Percentiles rank a stretch among this genome's conserved stretches.
phyloP scores from a whole-genome alignment of 345 rosid genomes.

The Lepidium sativum region DNA sequence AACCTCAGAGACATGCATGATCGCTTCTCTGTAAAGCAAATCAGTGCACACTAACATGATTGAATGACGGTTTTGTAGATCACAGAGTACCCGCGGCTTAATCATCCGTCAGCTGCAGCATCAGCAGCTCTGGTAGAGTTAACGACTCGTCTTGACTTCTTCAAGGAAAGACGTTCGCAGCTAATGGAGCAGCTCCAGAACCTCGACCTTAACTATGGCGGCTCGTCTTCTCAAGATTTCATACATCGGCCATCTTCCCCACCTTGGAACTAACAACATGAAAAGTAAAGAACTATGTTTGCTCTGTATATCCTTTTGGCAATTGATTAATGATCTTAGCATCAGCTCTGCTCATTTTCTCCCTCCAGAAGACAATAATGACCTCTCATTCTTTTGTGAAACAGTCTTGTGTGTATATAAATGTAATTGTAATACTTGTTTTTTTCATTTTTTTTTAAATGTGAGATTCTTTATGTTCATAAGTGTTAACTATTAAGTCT shows the following conservation, averaged over 20 bases:
- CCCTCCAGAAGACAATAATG: constrained; percentile 4
- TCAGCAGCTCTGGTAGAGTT: constrained; percentile 89
- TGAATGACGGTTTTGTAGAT: constrained; percentile 36
- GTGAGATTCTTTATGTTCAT: constrained; percentile 13
- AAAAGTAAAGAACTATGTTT: background rate
- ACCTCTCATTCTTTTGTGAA: constrained; percentile 18
- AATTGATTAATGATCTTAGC: constrained; percentile 12
- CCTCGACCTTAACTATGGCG: constrained; percentile 89
- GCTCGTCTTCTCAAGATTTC: constrained; percentile 78
- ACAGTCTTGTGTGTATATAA: constrained; percentile 25
- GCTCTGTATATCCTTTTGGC: constrained; percentile 13
- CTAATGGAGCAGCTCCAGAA: constrained; percentile 97
- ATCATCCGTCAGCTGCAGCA: constrained; percentile 55
- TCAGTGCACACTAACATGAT: background rate
- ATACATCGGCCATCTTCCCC: constrained; percentile 83
- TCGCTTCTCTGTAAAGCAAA: background rate
- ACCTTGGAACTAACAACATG: constrained; percentile 60
- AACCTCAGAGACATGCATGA: background rate
- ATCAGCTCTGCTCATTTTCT: constrained; percentile 2
- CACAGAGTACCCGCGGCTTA: constrained; percentile 57
- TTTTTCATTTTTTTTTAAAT: background rate
- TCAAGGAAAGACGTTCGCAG: constrained; percentile 97
- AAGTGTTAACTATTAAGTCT: no score
- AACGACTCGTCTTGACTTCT: constrained; percentile 94
- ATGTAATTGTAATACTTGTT: constrained; percentile 1